phyloP scores from a whole-genome alignment of 345 rosid species.

The Euclidium syriacum region DNA sequence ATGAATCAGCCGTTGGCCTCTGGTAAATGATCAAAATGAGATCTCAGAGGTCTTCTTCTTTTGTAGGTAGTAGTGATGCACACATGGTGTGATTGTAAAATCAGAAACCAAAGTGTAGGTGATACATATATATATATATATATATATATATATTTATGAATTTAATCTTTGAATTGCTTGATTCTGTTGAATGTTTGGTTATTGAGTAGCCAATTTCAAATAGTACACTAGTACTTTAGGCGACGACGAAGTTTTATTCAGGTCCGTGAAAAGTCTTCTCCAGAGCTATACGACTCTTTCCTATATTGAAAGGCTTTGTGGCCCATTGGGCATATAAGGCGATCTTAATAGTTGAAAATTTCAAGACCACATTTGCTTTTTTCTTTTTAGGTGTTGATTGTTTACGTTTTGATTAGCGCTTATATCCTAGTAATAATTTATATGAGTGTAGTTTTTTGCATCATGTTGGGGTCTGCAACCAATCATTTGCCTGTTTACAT shows the following conservation, averaged over 20 bases:
- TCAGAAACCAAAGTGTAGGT: constrained; percentile 8
- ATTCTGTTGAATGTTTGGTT: constrained; percentile 1
- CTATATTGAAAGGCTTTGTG: no score
- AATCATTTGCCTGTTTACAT: no score
- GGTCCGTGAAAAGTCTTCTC: not conserved
- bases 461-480: no score
- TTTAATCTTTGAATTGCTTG: constrained; percentile 3
- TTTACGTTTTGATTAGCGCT: no score
- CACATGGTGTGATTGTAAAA: constrained; percentile 21
- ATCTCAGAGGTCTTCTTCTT: constrained; percentile 8
- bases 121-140: not conserved
- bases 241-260: not conserved
- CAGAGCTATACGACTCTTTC: not conserved
- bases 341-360: no score
- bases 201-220: not conserved
- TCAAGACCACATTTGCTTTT: no score
- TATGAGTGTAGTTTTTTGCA: no score
- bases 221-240: not conserved
- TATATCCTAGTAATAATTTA: no score
- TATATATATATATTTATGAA: not conserved
- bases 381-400: no score
- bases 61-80: constrained; percentile 22
- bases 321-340: no score
- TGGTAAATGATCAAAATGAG: constrained; percentile 13
- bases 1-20: constrained; percentile 15